Base-by-base conservation (phyloP, 768 basidiomycete species). In the Leucocoprinus birnbaumii region DNA sequence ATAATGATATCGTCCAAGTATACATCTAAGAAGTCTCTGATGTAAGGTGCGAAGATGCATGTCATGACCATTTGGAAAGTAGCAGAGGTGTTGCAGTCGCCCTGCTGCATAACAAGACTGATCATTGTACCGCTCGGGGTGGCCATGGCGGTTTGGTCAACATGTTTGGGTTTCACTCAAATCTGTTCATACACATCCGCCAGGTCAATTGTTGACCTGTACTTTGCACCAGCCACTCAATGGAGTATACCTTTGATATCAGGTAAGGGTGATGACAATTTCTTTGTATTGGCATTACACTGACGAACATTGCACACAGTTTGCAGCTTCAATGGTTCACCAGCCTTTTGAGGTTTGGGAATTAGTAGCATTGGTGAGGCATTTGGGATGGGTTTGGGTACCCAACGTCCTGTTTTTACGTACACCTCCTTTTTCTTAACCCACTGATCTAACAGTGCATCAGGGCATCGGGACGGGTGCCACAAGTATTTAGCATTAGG, bases 111-210 rank as follows among this genome's bases (percentile, higher is more conserved):
- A 0, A 77, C 74, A 0, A 62, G 55, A 21, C 71, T 71, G 3
- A 68, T 63, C 68, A 75, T 72, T 1, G 64, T 72, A 0, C 73
- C 72, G 51, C 68, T 65, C 3, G 68, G 67, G 0, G 70, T 74
- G 0, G 62, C 59, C 44, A 74, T 67, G 0, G 68, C 53, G 0
- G 70, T 69, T 1, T 56, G 19, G 0, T 56, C 11, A 14, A 71
- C 64, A 53, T 71, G 61, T 19, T 66, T 62, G 16, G 65, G 61
- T 0, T 60, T 50, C 3, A 73, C 65, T 0, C 64, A 24, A 0
- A 73, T 71, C 47, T 80, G 77, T 54, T 80, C 72, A 61, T 75
- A 80, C 0, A 75, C 73, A 49, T 71, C 65, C 26, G 69, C 66
- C 14, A 68, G 57, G 56, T 80, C 74, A 3, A 80, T 63, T 4